These are phyloP conservation scores for Candida vartiovaarae DNA, from an alignment of 805 yeast species.

Conservation along the genomic window DNA sequence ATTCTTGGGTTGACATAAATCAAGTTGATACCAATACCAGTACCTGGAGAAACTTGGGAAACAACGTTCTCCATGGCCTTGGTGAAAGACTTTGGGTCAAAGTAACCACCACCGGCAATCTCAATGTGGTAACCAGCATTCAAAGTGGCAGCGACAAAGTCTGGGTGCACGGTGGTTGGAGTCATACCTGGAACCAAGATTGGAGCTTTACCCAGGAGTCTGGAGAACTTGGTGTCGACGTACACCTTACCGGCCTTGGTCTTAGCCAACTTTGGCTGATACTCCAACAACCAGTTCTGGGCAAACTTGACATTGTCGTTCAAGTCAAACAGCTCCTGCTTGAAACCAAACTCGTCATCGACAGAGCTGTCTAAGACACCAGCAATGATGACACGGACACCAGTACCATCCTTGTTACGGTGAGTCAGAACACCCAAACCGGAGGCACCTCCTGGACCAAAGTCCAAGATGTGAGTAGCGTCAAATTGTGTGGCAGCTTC, in stretches of 20 bases:
- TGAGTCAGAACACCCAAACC: slow-evolving; percentile 95
- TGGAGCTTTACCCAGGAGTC: slow-evolving; percentile 91
- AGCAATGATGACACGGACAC: slow-evolving; percentile 88
- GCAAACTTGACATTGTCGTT: slow-evolving; percentile 66
- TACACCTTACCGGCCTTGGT: slow-evolving; percentile 65
- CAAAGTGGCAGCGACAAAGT: slow-evolving; percentile 87
- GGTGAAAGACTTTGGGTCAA: slow-evolving; percentile 62
- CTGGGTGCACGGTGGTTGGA: slow-evolving; percentile 93
- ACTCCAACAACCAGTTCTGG: slow-evolving; percentile 85
- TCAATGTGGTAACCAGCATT: slow-evolving; percentile 97
- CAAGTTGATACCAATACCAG: slow-evolving; percentile 85
- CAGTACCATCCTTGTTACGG: slow-evolving; percentile 98
- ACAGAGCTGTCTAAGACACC: slow-evolving; percentile 70
- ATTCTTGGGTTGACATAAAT: slow-evolving; percentile 95
- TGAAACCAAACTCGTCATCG: slow-evolving; percentile 89
- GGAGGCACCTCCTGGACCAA: slow-evolving; percentile 98
- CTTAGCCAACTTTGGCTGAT: slow-evolving; percentile 77
- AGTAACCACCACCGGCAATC: slow-evolving; percentile 99
- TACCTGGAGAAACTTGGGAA: slow-evolving; percentile 67
- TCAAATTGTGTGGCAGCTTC: slow-evolving; percentile 76
- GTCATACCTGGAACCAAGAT: slow-evolving; percentile 99
- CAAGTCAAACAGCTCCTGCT: slow-evolving; percentile 86
- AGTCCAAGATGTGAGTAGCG: slow-evolving; percentile 87
- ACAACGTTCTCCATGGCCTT: slow-evolving; percentile 72
- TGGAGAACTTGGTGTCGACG: slow-evolving; percentile 91